Percentiles rank a stretch among this genome's conserved stretches.
These are phyloP conservation scores for Trichoderma polysporum DNA, from an alignment of 2,329 filamentous ascomycete species.

Conservation along the genomic window DNA sequence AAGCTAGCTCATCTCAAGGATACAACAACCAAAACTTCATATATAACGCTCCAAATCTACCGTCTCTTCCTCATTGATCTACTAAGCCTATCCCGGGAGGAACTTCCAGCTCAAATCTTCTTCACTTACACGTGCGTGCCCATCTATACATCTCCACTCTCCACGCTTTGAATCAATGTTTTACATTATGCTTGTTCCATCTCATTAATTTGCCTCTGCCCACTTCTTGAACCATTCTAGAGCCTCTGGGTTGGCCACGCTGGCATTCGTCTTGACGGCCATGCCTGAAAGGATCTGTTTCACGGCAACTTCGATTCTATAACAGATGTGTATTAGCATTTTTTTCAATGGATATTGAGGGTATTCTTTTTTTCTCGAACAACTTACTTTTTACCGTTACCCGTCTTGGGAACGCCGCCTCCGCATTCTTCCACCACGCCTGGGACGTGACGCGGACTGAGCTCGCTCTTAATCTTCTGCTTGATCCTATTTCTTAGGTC, in stretches of 20 bases:
- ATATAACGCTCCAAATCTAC: not conserved
- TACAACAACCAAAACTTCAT: not conserved
- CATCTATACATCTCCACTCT: not conserved
- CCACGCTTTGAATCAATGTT: not conserved
- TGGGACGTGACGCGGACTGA: constrained; percentile 88
- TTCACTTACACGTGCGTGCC: no score
- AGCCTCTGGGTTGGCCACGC: constrained; percentile 87
- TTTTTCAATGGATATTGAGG: not conserved
- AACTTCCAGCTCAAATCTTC: no score
- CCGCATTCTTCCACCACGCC: constrained; percentile 75
- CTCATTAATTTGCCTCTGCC: constrained; percentile 54
- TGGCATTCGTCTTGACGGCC: constrained; percentile 84
- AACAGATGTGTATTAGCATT: not conserved
- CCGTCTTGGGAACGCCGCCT: constrained; percentile 82
- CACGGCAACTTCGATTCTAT: constrained; percentile 85
- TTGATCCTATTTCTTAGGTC: constrained; percentile 65
- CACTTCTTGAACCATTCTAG: constrained; percentile 85
- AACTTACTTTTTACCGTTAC: constrained; percentile 90
- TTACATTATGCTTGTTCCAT: not conserved
- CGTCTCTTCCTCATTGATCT: not conserved
- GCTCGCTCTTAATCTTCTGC: constrained; percentile 66
- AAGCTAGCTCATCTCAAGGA: not conserved
- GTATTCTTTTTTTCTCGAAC: not conserved
- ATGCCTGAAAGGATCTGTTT: constrained; percentile 93
- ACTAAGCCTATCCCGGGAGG: not conserved